Percentiles rank a stretch among this genome's conserved stretches.
Evolutionary conservation across 2,329 filamentous ascomycete species (phyloP).

Genomic region (Helotiales sp.): DNA sequence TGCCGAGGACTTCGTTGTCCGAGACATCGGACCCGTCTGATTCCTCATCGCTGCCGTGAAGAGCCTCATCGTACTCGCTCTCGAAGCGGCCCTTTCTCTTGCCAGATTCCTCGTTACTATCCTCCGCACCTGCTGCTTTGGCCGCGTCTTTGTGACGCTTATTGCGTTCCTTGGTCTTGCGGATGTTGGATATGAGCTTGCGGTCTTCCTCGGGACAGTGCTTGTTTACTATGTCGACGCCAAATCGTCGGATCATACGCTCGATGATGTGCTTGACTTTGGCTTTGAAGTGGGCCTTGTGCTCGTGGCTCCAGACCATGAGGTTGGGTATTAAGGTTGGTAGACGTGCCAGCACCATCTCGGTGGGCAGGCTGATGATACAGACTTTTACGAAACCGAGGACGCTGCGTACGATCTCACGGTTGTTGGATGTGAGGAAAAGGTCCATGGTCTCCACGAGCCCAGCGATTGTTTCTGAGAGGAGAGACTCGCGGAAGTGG

Average conservation of each 20-base stretch:
- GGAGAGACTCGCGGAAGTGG: conserved; percentile 79
- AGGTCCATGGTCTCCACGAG: conserved; percentile 94
- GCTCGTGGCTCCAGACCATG: conserved; percentile 96
- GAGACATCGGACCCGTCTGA: conserved; percentile 68
- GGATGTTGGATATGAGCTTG: conserved; percentile 91
- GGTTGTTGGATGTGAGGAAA: conserved; percentile 94
- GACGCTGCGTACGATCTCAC: conserved; percentile 93
- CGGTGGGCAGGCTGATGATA: conserved; percentile 80
- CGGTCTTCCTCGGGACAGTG: conserved; percentile 84
- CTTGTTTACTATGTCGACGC: conserved; percentile 78
- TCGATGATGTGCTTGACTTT: conserved; percentile 99
- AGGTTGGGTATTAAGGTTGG: conserved; percentile 82
- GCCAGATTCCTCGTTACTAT: conserved; percentile 60
- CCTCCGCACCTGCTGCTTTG: conserved; percentile 60
- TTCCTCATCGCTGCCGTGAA: conserved; percentile 65
- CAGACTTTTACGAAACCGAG: conserved; percentile 97
- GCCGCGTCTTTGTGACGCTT: conserved; percentile 85
- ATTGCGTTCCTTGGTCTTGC: conserved; percentile 88
- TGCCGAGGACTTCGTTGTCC: conserved; percentile 60
- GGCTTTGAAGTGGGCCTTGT: conserved; percentile 94
- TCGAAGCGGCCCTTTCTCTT: conserved; percentile 71
- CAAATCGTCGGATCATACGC: conserved; percentile 89
- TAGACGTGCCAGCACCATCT: conserved; percentile 79
- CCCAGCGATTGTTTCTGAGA: conserved; percentile 73
- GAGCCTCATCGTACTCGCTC: conserved; percentile 93